These are phyloP conservation scores for Mortierella sp. DNA, from an alignment of 371 early-diverging fungal genomes.

Conservation along the genomic window DNA sequence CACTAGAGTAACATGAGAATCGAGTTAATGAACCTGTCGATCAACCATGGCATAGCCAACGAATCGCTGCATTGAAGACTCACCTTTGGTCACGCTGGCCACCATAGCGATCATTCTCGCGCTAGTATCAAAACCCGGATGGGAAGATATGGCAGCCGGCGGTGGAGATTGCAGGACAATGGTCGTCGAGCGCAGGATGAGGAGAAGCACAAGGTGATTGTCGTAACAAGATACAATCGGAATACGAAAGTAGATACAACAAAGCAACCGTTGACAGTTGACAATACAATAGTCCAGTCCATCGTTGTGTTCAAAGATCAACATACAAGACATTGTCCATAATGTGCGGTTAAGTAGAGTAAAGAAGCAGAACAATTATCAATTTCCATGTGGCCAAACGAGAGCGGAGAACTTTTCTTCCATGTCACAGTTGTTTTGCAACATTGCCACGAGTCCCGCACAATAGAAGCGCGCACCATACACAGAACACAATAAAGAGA, in stretches of 20 bases:
- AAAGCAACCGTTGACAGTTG: conserved; percentile 2
- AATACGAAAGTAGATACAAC: conserved; percentile 5
- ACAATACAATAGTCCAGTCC: background rate
- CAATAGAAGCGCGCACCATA: too few species aligned
- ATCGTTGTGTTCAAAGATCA: conserved; percentile 9
- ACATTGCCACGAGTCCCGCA: too few species aligned
- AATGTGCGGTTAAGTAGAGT: conserved; percentile 6
- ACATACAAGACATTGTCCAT: conserved; percentile 4
- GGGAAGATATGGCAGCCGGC: conserved; percentile 14
- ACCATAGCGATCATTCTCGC: conserved; percentile 50
- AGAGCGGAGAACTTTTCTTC: conserved; percentile 2
- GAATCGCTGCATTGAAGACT: too few species aligned
- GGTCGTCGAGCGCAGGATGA: conserved; percentile 1
- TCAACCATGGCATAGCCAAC: too few species aligned
- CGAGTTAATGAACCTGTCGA: too few species aligned
- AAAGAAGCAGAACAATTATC: conserved; percentile 29
- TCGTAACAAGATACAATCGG: conserved; percentile 3
- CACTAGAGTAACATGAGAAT: too few species aligned
- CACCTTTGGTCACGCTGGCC: conserved; percentile 49
- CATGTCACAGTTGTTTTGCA: background rate
- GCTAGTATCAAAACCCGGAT: conserved; percentile 38
- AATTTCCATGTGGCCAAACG: too few species aligned
- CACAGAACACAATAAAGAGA: too few species aligned
- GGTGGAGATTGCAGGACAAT: conserved; percentile 8
- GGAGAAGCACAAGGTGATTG: background rate